Conservation (phyloP, 2,329 filamentous ascomycete genomes). For the Sporothrix protearum region DNA sequence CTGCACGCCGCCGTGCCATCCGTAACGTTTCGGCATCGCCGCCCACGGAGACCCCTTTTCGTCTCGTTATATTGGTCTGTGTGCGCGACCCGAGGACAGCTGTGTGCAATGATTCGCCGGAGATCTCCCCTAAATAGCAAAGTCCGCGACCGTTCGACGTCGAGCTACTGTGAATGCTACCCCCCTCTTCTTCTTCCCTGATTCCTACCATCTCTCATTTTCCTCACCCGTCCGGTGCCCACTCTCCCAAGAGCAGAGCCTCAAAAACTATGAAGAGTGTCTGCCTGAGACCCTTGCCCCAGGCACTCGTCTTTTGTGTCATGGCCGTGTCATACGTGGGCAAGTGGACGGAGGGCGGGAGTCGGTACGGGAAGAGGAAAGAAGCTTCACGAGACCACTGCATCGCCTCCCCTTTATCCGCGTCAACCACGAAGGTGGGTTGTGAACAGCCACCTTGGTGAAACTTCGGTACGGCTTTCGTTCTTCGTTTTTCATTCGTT, state of each 20-base stretch:
- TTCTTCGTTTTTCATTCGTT: neutral
- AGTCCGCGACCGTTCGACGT: neutral
- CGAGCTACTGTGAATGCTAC: neutral
- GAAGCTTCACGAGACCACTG: neutral
- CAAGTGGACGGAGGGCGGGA: too few species aligned
- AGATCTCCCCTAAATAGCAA: neutral
- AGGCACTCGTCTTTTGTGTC: neutral
- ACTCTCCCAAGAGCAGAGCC: neutral
- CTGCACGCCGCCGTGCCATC: neutral
- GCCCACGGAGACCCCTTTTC: neutral
- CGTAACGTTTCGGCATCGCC: neutral
- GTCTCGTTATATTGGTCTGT: neutral
- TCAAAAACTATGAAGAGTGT: slow-evolving; percentile 1
- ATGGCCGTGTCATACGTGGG: neutral
- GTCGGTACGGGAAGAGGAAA: neutral
- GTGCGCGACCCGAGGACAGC: too few species aligned
- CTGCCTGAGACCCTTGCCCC: slow-evolving; percentile 9
- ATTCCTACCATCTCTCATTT: neutral
- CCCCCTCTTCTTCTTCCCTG: neutral
- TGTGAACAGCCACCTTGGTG: slow-evolving; percentile 1
- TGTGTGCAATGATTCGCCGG: neutral
- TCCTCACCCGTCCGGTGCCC: neutral
- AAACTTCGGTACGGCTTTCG: neutral
- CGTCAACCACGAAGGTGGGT: neutral
- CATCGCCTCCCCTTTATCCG: neutral